Conservation (phyloP, 1,284 basidiomycete species). For the Inonotus hispidus region DNA sequence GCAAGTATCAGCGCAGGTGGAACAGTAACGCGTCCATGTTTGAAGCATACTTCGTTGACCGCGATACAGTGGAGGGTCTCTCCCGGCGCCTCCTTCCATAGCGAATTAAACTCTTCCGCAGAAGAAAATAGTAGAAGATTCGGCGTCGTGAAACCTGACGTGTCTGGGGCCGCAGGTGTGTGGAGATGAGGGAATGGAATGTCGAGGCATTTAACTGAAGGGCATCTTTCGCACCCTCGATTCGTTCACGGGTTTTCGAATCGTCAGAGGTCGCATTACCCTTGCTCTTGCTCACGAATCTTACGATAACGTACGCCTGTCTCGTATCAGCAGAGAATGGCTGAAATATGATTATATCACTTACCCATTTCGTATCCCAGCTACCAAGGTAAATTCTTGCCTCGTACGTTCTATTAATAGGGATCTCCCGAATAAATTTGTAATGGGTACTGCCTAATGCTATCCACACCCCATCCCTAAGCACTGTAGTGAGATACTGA, state of each 20-base stretch:
- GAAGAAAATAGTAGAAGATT: conserved; percentile 21
- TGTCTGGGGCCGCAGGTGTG: conserved; percentile 20
- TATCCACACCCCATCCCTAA: conserved; percentile 61
- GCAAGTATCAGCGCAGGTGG: conserved; percentile 61
- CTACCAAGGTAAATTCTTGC: conserved; percentile 59
- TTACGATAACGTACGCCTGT: conserved; percentile 59
- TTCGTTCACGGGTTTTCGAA: conserved; percentile 15
- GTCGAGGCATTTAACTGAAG: conserved; percentile 20
- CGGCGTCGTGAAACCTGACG: conserved; percentile 19
- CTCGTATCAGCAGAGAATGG: neutral
- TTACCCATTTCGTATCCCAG: conserved; percentile 87
- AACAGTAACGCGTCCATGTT: conserved; percentile 68
- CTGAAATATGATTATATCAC: conserved; percentile 23
- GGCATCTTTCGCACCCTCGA: conserved; percentile 11
- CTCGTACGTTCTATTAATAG: conserved; percentile 65
- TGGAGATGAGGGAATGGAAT: conserved; percentile 26
- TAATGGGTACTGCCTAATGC: conserved; percentile 72
- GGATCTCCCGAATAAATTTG: conserved; percentile 75
- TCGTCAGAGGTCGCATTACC: neutral
- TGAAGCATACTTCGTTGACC: conserved; percentile 69
- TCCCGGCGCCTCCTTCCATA: conserved; percentile 10
- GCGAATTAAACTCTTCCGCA: conserved; percentile 1
- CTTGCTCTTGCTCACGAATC: conserved; percentile 60
- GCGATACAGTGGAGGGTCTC: conserved; percentile 59
- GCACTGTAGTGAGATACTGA: conserved; percentile 56